Base-by-base conservation (phyloP, 1,139 yeast genomes). In the Hansenula lynferdii region DNA sequence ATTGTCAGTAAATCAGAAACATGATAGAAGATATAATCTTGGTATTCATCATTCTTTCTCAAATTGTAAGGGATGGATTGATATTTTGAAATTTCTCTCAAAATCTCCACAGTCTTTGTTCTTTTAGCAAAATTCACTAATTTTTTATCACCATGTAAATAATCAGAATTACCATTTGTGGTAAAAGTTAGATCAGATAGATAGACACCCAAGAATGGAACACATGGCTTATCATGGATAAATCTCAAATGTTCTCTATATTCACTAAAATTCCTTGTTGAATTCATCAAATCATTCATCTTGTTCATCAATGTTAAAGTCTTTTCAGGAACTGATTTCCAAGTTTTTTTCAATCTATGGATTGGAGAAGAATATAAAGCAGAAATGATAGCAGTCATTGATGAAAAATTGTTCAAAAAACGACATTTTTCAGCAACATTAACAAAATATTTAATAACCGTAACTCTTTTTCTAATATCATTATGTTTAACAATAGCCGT, bases 301-400 rank as follows among this genome's bases (percentile, higher is more conserved):
- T 76, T 76, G 36, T 77, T 80, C 53, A 87, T 71, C 40, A 69
- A 72, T 1, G 69, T 60, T 43, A 72, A 58, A 8, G 77, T 67
- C 33, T 74, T 75, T 16, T 70, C 59, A 9, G 84, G 75, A 4
- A 90, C 80, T 27, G 67, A 65, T 28, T 74, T 77, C 97, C 97
- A 90, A 0, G 97, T 86, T 58, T 80, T 82, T 53, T 81, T 83
- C 56, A 92, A 70, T 41, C 97, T 70, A 57, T 85, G 90, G 39
- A 92, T 77, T 5, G 96, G 90, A 0, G 96, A 85, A 1, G 96
- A 84, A 49, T 83, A 82, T 35, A 92, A 65, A 0, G 96, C 96
- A 28, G 96, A 85, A 18, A 89, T 78, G 35, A 92, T 80, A 1
- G 97, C 97, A 9, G 96, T 90, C 95, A 92, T 85, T 11, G 95